These are phyloP conservation scores for Colletotrichum acutatum DNA, from an alignment of 2,329 filamentous ascomycete genomes.

Conservation along the genomic window DNA sequence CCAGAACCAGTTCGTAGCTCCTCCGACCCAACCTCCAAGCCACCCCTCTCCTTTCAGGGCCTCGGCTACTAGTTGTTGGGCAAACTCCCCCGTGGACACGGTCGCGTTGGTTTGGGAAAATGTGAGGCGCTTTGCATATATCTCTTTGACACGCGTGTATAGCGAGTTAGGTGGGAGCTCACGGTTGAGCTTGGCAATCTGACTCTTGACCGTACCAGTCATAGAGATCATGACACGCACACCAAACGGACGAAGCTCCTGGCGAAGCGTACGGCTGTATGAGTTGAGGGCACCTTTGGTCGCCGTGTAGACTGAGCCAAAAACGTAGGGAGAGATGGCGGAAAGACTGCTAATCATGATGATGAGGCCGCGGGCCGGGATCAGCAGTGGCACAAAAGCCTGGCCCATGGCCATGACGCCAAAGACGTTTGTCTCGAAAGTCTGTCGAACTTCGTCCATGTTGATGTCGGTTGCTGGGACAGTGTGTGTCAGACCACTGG, in stretches of 20 bases:
- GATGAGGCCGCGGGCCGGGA: slow-evolving; percentile 61
- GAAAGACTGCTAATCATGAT: slow-evolving; percentile 66
- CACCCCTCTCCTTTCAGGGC: slow-evolving; percentile 54
- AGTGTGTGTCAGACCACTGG: slow-evolving; percentile 61
- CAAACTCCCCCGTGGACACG: slow-evolving; percentile 56
- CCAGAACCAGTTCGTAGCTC: slow-evolving; percentile 48
- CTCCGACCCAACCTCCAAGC: slow-evolving; percentile 46
- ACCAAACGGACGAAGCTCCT: slow-evolving; percentile 64
- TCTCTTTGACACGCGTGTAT: slow-evolving; percentile 56
- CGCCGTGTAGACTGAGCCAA: slow-evolving; percentile 65
- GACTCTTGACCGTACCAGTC: slow-evolving; percentile 63
- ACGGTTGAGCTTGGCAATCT: slow-evolving; percentile 57
- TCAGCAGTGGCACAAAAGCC: slow-evolving; percentile 60
- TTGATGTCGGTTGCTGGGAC: slow-evolving; percentile 64
- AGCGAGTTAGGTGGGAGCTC: slow-evolving; percentile 57
- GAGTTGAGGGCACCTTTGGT: slow-evolving; percentile 64
- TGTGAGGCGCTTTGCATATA: slow-evolving; percentile 57
- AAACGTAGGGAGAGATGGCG: slow-evolving; percentile 62
- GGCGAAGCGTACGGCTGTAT: slow-evolving; percentile 64
- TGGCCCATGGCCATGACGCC: slow-evolving; percentile 66
- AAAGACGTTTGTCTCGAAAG: slow-evolving; percentile 69
- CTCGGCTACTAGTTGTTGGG: slow-evolving; percentile 52
- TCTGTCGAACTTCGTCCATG: slow-evolving; percentile 62
- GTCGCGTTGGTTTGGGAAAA: slow-evolving; percentile 62
- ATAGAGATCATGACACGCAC: slow-evolving; percentile 68